A percentile compares a stretch with the other conserved stretches of the same genome.
These are phyloP conservation scores for Auriscalpium microsporum DNA, from an alignment of 768 basidiomycete species.

Conservation along the genomic window DNA sequence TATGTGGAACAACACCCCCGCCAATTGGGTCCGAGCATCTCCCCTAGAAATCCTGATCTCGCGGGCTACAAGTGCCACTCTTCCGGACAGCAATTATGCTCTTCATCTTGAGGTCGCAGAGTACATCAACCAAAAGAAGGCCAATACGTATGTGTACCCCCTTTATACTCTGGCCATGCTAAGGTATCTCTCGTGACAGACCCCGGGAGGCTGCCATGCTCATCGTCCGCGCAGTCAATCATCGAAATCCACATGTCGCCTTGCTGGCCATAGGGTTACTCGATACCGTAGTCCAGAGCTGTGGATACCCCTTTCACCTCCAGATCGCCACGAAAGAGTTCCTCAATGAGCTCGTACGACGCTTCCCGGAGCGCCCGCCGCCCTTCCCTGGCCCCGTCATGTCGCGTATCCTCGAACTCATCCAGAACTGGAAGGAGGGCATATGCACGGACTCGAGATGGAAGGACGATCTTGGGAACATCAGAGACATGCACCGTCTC, in stretches of 20 bases:
- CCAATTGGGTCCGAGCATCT: slow-evolving; percentile 43
- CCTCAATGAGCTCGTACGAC: slow-evolving; percentile 93
- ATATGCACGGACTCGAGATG: slow-evolving; percentile 85
- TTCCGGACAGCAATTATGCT: slow-evolving; percentile 86
- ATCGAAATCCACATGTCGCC: slow-evolving; percentile 87
- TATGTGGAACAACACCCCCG: slow-evolving; percentile 14
- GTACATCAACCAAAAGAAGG: slow-evolving; percentile 89
- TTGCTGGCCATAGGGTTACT: slow-evolving; percentile 80
- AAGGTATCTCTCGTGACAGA: slow-evolving; percentile 29
- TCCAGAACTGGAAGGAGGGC: slow-evolving; percentile 90
- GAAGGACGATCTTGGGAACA: slow-evolving; percentile 95
- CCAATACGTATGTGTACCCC: slow-evolving; percentile 67
- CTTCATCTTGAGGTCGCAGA: slow-evolving; percentile 91
- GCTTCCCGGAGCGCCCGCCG: slow-evolving; percentile 96
- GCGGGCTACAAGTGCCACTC: slow-evolving; percentile 78
- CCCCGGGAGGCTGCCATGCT: slow-evolving; percentile 89
- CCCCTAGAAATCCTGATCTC: slow-evolving; percentile 65
- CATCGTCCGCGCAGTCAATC: slow-evolving; percentile 78
- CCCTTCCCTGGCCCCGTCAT: slow-evolving; percentile 93
- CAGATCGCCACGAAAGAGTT: slow-evolving; percentile 98
- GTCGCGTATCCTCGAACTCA: slow-evolving; percentile 87
- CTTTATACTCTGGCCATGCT: not conserved
- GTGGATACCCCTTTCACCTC: slow-evolving; percentile 95
- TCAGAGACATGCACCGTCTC: slow-evolving; percentile 94
- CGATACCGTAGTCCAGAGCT: slow-evolving; percentile 88